phyloP scores from a whole-genome alignment of 78 protist genomes.

The Protostelium mycophagum region DNA sequence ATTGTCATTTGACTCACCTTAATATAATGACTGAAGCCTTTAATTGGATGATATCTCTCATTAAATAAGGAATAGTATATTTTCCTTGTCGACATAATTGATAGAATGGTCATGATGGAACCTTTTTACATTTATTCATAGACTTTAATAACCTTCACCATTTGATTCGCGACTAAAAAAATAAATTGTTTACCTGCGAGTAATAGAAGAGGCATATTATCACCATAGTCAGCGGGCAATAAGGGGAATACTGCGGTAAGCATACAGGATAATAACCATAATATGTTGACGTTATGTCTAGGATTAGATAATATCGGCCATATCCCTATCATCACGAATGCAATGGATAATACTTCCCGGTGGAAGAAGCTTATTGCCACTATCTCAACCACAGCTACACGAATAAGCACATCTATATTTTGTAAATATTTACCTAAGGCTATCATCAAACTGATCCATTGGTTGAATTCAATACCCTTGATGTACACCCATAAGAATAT shows the following conservation, averaged over 20 bases:
- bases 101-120: not conserved
- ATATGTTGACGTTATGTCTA: not conserved
- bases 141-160: no score
- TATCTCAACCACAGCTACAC: constrained; percentile 1
- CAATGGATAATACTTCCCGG: not conserved
- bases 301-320: not conserved
- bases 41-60: not conserved
- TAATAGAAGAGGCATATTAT: not conserved
- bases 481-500: no score
- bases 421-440: no score
- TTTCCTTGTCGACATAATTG: not conserved
- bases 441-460: no score
- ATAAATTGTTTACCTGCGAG: not conserved
- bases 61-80: not conserved
- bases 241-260: not conserved
- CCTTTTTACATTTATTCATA: not conserved
- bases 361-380: constrained; percentile 1
- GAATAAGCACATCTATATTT: no score
- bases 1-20: no score
- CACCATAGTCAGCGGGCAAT: not conserved
- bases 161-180: no score
- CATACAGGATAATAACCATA: not conserved
- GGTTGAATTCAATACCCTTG: no score
- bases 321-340: not conserved
- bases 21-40: no score